Percentiles rank a stretch among this genome's conserved stretches.
phyloP scores from a whole-genome alignment of 441 rosid species.

The Aquilaria agallochum region DNA sequence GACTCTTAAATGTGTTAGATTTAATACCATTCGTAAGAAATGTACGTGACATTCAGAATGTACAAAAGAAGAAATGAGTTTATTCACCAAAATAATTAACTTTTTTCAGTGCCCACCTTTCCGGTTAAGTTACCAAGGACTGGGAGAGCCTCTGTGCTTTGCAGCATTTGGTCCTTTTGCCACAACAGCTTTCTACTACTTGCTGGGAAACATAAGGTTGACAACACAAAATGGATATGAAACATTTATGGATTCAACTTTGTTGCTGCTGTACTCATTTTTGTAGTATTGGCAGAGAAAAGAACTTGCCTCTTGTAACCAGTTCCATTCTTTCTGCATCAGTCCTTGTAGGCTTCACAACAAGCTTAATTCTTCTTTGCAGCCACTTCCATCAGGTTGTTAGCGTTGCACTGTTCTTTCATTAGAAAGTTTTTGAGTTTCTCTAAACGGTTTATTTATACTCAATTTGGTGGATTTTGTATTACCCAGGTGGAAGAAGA shows the following conservation, averaged over 20 bases:
- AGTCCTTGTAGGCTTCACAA: slow-evolving; percentile 75
- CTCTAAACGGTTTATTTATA: background rate
- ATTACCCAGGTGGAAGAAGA: slow-evolving; percentile 68
- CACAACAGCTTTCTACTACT: slow-evolving; percentile 74
- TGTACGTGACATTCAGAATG: too few relatives aligned
- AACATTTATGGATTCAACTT: background rate
- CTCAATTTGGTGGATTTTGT: slow-evolving; percentile 8
- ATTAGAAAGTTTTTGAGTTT: background rate
- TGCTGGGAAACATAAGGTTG: slow-evolving; percentile 65
- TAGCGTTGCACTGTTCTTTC: background rate
- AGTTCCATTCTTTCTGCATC: slow-evolving; percentile 57
- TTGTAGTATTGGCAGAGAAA: slow-evolving; percentile 34
- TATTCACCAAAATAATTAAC: background rate
- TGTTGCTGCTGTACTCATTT: background rate
- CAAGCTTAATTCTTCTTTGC: slow-evolving; percentile 82
- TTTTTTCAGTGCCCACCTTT: slow-evolving; percentile 83
- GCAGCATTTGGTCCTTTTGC: slow-evolving; percentile 95
- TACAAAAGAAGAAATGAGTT: background rate
- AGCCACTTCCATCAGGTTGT: slow-evolving; percentile 92
- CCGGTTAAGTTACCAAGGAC: slow-evolving; percentile 82
- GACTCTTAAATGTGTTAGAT: background rate
- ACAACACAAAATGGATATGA: background rate
- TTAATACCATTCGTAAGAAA: too few relatives aligned
- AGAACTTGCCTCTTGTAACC: slow-evolving; percentile 38
- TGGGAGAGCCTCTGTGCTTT: slow-evolving; percentile 93